phyloP scores from a whole-genome alignment of 176 grass and related monocot genomes.

The Triticum dicoccoides region DNA sequence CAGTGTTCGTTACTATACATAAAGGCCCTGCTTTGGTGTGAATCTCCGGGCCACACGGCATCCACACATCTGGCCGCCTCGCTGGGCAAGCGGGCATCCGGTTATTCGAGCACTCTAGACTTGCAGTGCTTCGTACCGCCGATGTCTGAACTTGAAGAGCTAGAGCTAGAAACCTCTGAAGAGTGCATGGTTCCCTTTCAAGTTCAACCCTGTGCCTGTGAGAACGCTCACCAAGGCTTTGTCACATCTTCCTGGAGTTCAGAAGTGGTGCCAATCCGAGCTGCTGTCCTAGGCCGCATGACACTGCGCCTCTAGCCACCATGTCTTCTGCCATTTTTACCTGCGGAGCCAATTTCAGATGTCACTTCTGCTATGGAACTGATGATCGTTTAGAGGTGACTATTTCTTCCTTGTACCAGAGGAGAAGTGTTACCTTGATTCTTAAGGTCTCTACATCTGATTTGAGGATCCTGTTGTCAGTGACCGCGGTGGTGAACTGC shows the following conservation, averaged over 20 bases:
- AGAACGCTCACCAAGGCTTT: slow-evolving; percentile 45
- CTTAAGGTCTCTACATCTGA: slow-evolving; percentile 77
- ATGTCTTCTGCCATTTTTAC: slow-evolving; percentile 94
- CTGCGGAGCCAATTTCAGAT: slow-evolving; percentile 28
- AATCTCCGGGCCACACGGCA: slow-evolving; percentile 49
- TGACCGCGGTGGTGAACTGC: slow-evolving; percentile 64
- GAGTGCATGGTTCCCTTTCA: slow-evolving; percentile 29
- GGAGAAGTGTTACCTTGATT: slow-evolving; percentile 53
- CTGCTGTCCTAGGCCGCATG: slow-evolving; percentile 53
- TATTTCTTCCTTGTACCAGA: neutral
- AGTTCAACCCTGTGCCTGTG: slow-evolving; percentile 32
- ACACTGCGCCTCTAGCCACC: slow-evolving; percentile 56
- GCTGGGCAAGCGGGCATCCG: neutral
- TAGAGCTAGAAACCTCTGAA: slow-evolving; percentile 31
- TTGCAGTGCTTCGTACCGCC: slow-evolving; percentile 41
- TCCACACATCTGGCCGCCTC: slow-evolving; percentile 29
- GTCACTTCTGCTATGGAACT: neutral
- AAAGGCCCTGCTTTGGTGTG: neutral
- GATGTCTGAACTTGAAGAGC: slow-evolving; percentile 46
- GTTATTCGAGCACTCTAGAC: slow-evolving; percentile 40
- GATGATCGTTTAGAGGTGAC: neutral
- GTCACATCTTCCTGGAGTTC: slow-evolving; percentile 46
- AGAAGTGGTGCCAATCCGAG: slow-evolving; percentile 58
- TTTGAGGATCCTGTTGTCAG: slow-evolving; percentile 83
- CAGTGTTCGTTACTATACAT: neutral